Conservation (phyloP, 495 filamentous ascomycete species). For the Cladorrhinum samala region DNA sequence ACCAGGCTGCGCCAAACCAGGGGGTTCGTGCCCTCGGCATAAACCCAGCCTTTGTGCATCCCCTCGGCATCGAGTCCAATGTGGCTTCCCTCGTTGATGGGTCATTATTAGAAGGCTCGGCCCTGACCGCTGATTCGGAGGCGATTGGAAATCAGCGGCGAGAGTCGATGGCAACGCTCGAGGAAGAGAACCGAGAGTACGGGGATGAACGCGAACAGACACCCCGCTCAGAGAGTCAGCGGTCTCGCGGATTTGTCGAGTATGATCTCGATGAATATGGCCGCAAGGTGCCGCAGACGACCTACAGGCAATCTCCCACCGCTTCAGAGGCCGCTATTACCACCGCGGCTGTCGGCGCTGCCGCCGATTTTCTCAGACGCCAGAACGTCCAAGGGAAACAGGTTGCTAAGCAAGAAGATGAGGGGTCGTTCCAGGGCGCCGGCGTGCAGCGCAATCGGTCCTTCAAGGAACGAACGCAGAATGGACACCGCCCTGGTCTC, state of each 20-base stretch:
- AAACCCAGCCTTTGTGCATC: conserved; percentile 70
- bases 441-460: conserved; percentile 45
- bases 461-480: conserved; percentile 51
- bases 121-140: conserved; percentile 50
- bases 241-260: conserved; percentile 27
- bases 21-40: conserved; percentile 60
- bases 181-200: conserved; percentile 15
- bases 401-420: conserved; percentile 24
- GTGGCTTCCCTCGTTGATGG: conserved; percentile 84
- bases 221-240: conserved; percentile 31
- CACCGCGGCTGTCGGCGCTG: conserved; percentile 44
- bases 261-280: conserved; percentile 52
- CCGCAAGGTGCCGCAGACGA: conserved; percentile 40
- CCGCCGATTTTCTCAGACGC: conserved; percentile 38
- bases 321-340: conserved; percentile 47
- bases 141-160: conserved; percentile 24
- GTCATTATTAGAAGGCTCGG: conserved; percentile 73
- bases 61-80: conserved; percentile 71
- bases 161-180: conserved; percentile 32
- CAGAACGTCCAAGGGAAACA: conserved; percentile 31
- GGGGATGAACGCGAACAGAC: conserved; percentile 23
- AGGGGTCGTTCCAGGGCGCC: conserved; percentile 22
- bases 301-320: conserved; percentile 40
- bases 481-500: conserved; percentile 43
- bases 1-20: conserved; percentile 57